These are phyloP conservation scores for Aristolochia californica DNA, from an alignment of 164 flowering plant species.

Conservation along the genomic window DNA sequence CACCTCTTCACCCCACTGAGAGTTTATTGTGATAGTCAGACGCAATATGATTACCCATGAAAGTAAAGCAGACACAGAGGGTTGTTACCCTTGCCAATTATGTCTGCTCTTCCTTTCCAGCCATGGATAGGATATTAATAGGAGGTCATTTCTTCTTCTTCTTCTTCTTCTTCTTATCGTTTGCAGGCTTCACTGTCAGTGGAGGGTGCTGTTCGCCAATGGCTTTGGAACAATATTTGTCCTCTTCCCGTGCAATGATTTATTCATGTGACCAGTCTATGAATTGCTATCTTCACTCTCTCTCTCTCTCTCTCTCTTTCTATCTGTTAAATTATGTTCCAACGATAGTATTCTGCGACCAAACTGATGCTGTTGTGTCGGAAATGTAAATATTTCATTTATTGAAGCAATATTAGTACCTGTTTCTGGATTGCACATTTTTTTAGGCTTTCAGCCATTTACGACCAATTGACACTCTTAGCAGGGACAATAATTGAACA, in stretches of 20 bases:
- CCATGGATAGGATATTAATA: not conserved
- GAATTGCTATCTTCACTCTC: not conserved
- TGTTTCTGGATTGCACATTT: too few species aligned
- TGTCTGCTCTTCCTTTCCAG: not conserved
- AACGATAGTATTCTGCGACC: not conserved
- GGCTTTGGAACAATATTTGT: conserved; percentile 86
- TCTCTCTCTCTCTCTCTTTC: too few species aligned
- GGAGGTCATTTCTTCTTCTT: not conserved
- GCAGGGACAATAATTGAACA: too few species aligned
- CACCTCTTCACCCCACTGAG: too few species aligned
- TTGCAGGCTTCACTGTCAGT: conserved; percentile 80
- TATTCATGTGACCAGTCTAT: not conserved
- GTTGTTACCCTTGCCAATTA: not conserved
- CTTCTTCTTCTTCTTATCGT: not conserved
- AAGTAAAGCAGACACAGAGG: not conserved
- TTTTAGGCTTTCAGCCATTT: too few species aligned
- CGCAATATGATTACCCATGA: not conserved
- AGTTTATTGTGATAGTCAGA: too few species aligned
- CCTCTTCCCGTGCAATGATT: conserved; percentile 27
- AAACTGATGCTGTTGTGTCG: too few species aligned
- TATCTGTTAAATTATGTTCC: not conserved
- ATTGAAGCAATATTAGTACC: too few species aligned
- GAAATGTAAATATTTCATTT: too few species aligned
- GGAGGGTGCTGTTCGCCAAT: conserved; percentile 56
- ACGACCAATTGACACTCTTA: too few species aligned